Conservation (phyloP, 2,329 filamentous ascomycete genomes). For the Phyllosticta capitalensis region DNA sequence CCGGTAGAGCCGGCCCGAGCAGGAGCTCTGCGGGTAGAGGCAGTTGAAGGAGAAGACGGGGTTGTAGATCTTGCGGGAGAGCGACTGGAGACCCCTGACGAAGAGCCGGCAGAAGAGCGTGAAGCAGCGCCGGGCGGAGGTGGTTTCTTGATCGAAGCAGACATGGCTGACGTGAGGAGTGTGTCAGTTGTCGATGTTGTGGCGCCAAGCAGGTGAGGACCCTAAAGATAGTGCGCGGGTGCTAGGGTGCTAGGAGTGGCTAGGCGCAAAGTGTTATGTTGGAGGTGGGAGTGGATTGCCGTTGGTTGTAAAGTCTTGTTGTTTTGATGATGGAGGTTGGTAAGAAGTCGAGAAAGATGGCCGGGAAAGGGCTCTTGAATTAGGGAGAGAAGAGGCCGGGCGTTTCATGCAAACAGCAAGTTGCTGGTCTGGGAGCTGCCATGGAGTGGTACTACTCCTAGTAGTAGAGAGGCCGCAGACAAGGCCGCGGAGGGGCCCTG, state of each 20-base stretch:
- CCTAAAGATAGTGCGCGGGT: conserved; percentile 9
- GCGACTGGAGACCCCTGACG: conserved; percentile 24
- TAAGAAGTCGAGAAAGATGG: neutral
- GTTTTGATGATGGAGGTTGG: neutral
- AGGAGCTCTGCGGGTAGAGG: conserved; percentile 5
- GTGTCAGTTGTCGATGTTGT: neutral
- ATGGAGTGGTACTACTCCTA: conserved; percentile 1
- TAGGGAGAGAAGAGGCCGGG: conserved; percentile 10
- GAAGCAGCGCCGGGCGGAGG: conserved; percentile 24
- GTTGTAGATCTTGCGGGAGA: conserved; percentile 24
- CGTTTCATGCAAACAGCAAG: conserved; percentile 10
- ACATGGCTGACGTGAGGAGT: conserved; percentile 18
- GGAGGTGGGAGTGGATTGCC: neutral
- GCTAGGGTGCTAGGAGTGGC: conserved; percentile 1
- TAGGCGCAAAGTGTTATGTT: conserved; percentile 6
- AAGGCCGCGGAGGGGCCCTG: neutral
- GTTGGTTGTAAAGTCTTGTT: neutral
- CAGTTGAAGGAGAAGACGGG: conserved; percentile 11
- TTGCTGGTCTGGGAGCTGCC: conserved; percentile 6
- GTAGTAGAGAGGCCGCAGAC: neutral
- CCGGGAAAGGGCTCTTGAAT: conserved; percentile 8
- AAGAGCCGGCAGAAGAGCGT: conserved; percentile 18
- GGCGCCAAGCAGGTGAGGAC: neutral
- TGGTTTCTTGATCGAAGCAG: conserved; percentile 27
- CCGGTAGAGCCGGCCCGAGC: conserved; percentile 16